Evolutionary conservation across 495 filamentous ascomycete species (phyloP).

Genomic region (Penicillium cataractarum): DNA sequence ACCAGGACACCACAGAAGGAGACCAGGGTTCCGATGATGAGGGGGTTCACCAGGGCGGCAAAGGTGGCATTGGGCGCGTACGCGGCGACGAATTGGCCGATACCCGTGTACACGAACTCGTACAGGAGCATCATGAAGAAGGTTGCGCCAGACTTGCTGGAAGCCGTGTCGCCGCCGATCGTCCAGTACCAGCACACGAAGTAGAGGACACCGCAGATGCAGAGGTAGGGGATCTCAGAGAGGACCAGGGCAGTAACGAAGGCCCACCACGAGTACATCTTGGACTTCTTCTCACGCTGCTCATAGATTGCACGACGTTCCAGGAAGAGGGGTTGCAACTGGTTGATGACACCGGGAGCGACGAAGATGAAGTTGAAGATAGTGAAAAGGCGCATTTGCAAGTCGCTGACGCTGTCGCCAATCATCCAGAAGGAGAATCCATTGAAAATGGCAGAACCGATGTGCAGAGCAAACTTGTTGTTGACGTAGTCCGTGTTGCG

Average conservation of each 20-base stretch:
- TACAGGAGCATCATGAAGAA: constrained; percentile 60
- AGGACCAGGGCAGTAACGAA: constrained; percentile 55
- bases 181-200: constrained; percentile 53
- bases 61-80: constrained; percentile 60
- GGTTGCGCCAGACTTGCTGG: constrained; percentile 54
- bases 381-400: constrained; percentile 44
- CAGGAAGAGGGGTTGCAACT: constrained; percentile 58
- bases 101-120: constrained; percentile 58
- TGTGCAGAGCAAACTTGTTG: constrained; percentile 56
- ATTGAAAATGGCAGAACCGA: constrained; percentile 43
- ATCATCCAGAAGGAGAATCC: constrained; percentile 50
- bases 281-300: constrained; percentile 53
- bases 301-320: constrained; percentile 57
- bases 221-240: constrained; percentile 57
- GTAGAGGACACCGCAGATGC: constrained; percentile 51
- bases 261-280: constrained; percentile 60
- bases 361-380: constrained; percentile 58
- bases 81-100: constrained; percentile 64
- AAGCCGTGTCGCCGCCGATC: constrained; percentile 33
- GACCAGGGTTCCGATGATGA: constrained; percentile 58
- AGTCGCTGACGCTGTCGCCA: constrained; percentile 30
- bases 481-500: constrained; percentile 66
- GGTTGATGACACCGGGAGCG: constrained; percentile 51
- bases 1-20: constrained; percentile 57
- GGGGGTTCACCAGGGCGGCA: constrained; percentile 57